Evolutionary conservation across 805 yeast species (phyloP).

Genomic region (Saccharomycopsis microspora): DNA sequence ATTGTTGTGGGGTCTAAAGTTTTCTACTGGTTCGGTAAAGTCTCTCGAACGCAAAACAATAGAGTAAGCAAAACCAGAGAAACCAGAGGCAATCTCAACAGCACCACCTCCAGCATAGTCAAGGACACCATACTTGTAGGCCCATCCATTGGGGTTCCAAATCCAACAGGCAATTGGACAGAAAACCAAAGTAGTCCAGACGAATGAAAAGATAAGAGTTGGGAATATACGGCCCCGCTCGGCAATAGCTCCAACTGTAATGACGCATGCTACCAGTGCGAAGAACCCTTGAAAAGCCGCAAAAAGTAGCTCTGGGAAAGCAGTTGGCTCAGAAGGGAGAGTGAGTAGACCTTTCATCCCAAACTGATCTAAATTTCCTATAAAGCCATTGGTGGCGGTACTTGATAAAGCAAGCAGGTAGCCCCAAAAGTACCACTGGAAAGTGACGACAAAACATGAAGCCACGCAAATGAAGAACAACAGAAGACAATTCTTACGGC

Average conservation of each 20-base stretch:
- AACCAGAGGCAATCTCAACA: constrained; percentile 86
- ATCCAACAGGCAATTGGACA: constrained; percentile 95
- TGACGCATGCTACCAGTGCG: constrained; percentile 82
- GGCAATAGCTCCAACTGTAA: constrained; percentile 84
- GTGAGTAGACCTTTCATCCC: constrained; percentile 65
- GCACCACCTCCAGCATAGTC: constrained; percentile 99
- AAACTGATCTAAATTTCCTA: constrained; percentile 76
- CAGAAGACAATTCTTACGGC: constrained; percentile 82
- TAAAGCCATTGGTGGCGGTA: constrained; percentile 73
- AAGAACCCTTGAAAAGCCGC: constrained; percentile 88
- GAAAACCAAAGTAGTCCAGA: constrained; percentile 87
- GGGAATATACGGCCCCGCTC: constrained; percentile 90
- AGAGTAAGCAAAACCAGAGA: constrained; percentile 81
- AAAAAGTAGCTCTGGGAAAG: constrained; percentile 75
- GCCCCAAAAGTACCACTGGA: constrained; percentile 99
- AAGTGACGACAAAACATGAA: constrained; percentile 60
- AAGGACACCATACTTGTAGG: constrained; percentile 78
- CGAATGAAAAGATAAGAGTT: constrained; percentile 65
- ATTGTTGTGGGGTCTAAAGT: constrained; percentile 91
- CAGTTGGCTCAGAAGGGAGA: constrained; percentile 21
- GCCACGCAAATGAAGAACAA: constrained; percentile 73
- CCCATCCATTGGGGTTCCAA: constrained; percentile 94
- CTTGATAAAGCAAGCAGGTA: constrained; percentile 79
- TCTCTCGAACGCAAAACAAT: constrained; percentile 69
- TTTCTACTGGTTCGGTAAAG: constrained; percentile 61